Evolutionary conservation across 495 filamentous ascomycete species (phyloP).

Genomic region (Trichoderma virens): DNA sequence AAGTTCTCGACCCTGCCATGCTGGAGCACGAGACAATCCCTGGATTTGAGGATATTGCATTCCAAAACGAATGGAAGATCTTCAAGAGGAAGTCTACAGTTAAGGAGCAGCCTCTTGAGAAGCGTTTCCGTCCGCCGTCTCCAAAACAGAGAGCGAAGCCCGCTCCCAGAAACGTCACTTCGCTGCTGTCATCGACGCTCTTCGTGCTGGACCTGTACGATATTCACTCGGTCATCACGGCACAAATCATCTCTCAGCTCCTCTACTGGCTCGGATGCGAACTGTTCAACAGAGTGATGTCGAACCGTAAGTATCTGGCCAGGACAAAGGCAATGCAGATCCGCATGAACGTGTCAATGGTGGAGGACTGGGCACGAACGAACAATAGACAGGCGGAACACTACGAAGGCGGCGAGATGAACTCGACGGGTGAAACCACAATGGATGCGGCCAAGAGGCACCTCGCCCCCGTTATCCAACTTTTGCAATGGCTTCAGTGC

Average conservation of each 20-base stretch:
- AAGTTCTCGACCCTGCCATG: constrained; percentile 85
- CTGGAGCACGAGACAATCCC: constrained; percentile 98
- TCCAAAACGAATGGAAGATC: constrained; percentile 96
- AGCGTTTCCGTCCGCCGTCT: constrained; percentile 88
- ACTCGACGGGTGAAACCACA: constrained; percentile 76
- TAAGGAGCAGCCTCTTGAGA: constrained; percentile 81
- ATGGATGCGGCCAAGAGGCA: constrained; percentile 76
- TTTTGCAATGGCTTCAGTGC: constrained; percentile 96
- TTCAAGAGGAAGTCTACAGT: constrained; percentile 84
- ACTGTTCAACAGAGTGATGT: constrained; percentile 97
- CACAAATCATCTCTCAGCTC: constrained; percentile 86
- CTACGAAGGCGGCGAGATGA: constrained; percentile 85
- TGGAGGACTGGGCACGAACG: constrained; percentile 91
- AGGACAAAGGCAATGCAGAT: constrained; percentile 99
- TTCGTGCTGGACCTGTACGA: constrained; percentile 98
- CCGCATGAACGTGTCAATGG: constrained; percentile 90
- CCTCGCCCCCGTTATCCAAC: constrained; percentile 82
- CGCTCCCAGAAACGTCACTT: constrained; percentile 93
- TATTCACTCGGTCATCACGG: constrained; percentile 92
- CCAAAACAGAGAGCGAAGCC: constrained; percentile 86
- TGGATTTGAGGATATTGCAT: constrained; percentile 89
- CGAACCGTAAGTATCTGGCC: constrained; percentile 86
- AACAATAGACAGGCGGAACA: constrained; percentile 96
- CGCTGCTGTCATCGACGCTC: constrained; percentile 87
- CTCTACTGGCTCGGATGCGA: constrained; percentile 96